Base-by-base conservation (phyloP, 2,329 filamentous ascomycete species). In the Periconia digitata region DNA sequence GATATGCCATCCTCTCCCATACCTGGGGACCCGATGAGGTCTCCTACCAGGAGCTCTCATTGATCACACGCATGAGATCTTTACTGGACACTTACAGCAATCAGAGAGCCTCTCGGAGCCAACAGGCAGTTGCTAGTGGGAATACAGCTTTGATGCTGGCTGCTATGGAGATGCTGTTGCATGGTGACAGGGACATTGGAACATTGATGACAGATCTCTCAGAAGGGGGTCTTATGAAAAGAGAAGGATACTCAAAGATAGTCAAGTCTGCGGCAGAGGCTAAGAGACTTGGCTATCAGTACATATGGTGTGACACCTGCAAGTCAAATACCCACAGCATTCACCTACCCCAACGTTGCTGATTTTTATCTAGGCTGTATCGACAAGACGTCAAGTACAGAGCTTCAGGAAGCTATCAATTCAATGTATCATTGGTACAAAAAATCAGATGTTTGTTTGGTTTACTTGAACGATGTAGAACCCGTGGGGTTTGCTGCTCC, bases 341-440 rank as follows among this genome's bases (percentile, higher is more conserved):
- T n/a, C n/a, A n/a, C n/a, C n/a, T n/a, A n/a, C n/a, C n/a, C n/a
- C n/a, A n/a, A n/a, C n/a, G n/a, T n/a, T n/a, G n/a, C n/a, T n/a
- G n/a, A n/a, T n/a, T n/a, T n/a, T n/a, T n/a, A n/a, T n/a, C n/a
- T n/a, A n/a, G n/a, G n/a, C 34, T 62, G 59, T 38, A 64, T 63
- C 42, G 54, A 63, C 35, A 63, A 63, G 23, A 56, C 53, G 2
- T 53, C 49, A 8, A 59, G 56, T 37, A 54, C 58, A 3, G 59
- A 63, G 35, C 43, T 64, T 12, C 53, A 56, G 35, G 60, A 64
- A 35, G 53, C 60, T 4, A 62, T 64, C 24, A 63, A 62, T 23
- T 62, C 55, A 8, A 66, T 66, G 61, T 66, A 51, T 49, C 47
- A 48, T 6, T 66, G 54, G 54, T 66, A 66, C 17, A 23, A 56